Base-by-base conservation (phyloP, 352 stramenopile genomes). In the Phytophthora constricta region DNA sequence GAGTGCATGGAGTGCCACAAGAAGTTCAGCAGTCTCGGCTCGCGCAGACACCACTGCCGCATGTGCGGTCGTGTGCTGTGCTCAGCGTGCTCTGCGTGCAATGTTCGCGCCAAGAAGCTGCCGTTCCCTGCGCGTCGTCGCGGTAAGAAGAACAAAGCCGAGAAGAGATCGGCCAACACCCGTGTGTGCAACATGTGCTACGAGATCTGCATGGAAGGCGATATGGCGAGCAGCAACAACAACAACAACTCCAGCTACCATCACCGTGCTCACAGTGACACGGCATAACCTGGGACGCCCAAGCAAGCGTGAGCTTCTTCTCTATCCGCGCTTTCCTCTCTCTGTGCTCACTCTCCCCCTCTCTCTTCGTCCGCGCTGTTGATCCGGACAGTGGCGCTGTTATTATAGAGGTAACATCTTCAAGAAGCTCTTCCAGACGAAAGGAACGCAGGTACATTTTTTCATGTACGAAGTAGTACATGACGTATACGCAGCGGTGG, bases 181-280 rank as follows among this genome's bases (percentile, higher is more conserved):
- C 86, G 86, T 46, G 80, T 92, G 49, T 95, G 86, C 65, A 87
- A 80, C 34, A 86, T 83, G 72, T 95, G 86, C 69, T 84, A 86
- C 57, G 81, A 89, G 33, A 78, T 86, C 54, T 81, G 68, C 62
- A 58, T 33, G 42, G 76, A 86, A 20, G 63, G 59, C 43, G 65
- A 60, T 14, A 26, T 62, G 37, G 39, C 61, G 46, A 33, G 41
- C n/a, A n/a, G n/a, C n/a, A n/a, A n/a, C n/a, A n/a, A n/a, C n/a
- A 58, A 39, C 23, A 49, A 70, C 31, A 60, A 56, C 41, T 45
- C 31, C 20, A 50, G 59, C 43, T 43, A 60, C 22, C 43, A 45
- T n/a, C 22, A 37, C 8, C 56, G 61, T 28, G 50, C 57, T 42
- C 55, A 74, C 37, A 68, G 63, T 25, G 52, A 62, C 42, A 71